These are phyloP conservation scores for Penicillium ochrochloron DNA, from an alignment of 495 filamentous ascomycete species.

Conservation along the genomic window DNA sequence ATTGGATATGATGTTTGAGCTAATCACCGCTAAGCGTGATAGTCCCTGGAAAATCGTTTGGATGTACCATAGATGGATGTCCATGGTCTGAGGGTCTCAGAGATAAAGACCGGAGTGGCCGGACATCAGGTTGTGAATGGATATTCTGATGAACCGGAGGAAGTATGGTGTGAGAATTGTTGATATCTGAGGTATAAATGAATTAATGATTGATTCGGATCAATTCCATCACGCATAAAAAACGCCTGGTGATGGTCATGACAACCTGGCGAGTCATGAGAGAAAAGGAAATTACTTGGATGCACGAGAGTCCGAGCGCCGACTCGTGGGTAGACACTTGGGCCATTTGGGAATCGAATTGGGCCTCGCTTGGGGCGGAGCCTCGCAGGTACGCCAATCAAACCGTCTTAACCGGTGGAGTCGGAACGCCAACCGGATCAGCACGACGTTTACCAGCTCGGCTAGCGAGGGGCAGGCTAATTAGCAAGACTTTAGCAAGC, in stretches of 20 bases:
- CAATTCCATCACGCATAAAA: not conserved
- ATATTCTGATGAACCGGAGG: not conserved
- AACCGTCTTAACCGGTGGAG: not conserved
- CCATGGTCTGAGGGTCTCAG: not conserved
- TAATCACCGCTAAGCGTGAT: constrained; percentile 8
- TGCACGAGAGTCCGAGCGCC: constrained; percentile 4
- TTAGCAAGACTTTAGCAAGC: not conserved
- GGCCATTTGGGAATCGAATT: not conserved
- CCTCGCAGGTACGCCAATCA: constrained; percentile 8
- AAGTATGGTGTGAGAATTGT: not conserved
- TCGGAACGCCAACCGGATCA: constrained; percentile 15
- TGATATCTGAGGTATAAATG: not conserved
- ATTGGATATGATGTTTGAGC: not conserved
- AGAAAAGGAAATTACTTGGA: not conserved
- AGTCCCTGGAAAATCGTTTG: constrained; percentile 2
- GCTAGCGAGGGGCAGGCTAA: not conserved
- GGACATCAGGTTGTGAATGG: not conserved
- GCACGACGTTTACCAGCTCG: constrained; percentile 1
- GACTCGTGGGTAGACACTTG: not conserved
- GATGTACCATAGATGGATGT: not conserved
- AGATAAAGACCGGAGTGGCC: not conserved
- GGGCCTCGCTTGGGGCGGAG: not conserved
- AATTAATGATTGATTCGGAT: not conserved
- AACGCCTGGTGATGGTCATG: not conserved
- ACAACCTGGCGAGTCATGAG: too few species aligned